Evolutionary conservation across 768 basidiomycete species (phyloP).

Genomic region (Hygrophoropsis aurantiaca): DNA sequence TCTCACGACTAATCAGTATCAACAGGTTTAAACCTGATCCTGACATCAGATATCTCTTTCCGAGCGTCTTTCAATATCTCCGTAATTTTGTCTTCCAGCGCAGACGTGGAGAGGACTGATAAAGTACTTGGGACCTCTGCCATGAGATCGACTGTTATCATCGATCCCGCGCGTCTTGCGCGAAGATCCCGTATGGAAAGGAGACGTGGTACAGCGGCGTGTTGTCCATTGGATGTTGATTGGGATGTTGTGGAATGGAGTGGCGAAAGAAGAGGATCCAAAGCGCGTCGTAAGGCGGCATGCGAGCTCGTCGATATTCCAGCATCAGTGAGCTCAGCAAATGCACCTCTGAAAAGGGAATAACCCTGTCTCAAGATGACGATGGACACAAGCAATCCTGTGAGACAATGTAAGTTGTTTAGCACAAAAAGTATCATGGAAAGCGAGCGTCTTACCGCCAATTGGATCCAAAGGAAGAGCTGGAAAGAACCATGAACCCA

Average conservation of each 20-base stretch:
- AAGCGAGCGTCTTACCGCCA: conserved; percentile 58
- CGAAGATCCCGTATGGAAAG: conserved; percentile 55
- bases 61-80: conserved; percentile 51
- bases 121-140: conserved; percentile 63
- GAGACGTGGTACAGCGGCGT: conserved; percentile 29
- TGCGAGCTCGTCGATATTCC: conserved; percentile 63
- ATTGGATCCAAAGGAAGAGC: conserved; percentile 89
- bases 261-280: conserved; percentile 53
- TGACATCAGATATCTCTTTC: conserved; percentile 72
- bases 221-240: conserved; percentile 7
- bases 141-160: conserved; percentile 80
- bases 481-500: conserved; percentile 86
- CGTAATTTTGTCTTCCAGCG: conserved; percentile 63
- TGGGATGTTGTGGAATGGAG: conserved; percentile 15
- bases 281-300: conserved; percentile 49
- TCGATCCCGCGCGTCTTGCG: conserved; percentile 76
- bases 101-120: conserved; percentile 56
- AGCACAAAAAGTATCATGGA: neutral
- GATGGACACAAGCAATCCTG: conserved; percentile 85
- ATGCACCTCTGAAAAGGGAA: conserved; percentile 62
- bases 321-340: conserved; percentile 83
- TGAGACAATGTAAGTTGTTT: conserved; percentile 3
- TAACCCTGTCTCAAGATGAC: conserved; percentile 84
- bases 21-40: conserved; percentile 58
- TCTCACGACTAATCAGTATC: conserved; percentile 13